Conservation (phyloP, 306 rosid species). For the Cicer arietinum region DNA sequence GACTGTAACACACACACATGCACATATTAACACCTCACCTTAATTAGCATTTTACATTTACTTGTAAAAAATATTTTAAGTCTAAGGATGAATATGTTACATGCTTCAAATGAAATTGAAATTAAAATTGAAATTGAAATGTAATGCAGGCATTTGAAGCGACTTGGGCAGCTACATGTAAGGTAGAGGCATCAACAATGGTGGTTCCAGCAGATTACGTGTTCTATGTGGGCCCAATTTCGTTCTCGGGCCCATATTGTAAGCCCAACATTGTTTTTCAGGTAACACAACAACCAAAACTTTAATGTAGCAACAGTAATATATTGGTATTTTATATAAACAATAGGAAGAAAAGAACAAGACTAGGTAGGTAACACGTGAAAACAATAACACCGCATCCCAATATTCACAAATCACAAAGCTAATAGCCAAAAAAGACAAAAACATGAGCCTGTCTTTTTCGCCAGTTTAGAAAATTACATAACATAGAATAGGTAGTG, state of each 20-base stretch:
- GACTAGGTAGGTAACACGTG: slow-evolving; percentile 32
- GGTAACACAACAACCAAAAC: slow-evolving; percentile 52
- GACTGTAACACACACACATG: slow-evolving; percentile 4
- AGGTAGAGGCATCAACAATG: slow-evolving; percentile 79
- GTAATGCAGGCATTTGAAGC: slow-evolving; percentile 84
- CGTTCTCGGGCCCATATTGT: slow-evolving; percentile 96
- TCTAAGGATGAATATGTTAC: neutral
- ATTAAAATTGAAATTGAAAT: slow-evolving; percentile 16
- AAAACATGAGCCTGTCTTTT: slow-evolving; percentile 37
- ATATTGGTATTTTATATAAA: neutral
- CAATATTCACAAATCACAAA: slow-evolving; percentile 30
- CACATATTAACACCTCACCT: slow-evolving; percentile 41
- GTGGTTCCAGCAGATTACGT: slow-evolving; percentile 61
- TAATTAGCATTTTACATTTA: neutral
- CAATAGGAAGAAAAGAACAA: neutral
- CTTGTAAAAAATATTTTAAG: no score
- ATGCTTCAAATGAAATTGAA: neutral
- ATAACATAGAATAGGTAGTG: slow-evolving; percentile 14
- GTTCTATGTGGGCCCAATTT: slow-evolving; percentile 85
- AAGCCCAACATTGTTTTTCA: slow-evolving; percentile 79
- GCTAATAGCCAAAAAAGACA: slow-evolving; percentile 18
- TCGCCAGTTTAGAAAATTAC: slow-evolving; percentile 35
- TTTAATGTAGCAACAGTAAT: neutral
- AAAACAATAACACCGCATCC: slow-evolving; percentile 23
- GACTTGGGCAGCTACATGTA: slow-evolving; percentile 88